A percentile compares a stretch with the other conserved stretches of the same genome.
These are phyloP conservation scores for Fusarium pseudocircinatum DNA, from an alignment of 2,329 filamentous ascomycete genomes.

Conservation along the genomic window DNA sequence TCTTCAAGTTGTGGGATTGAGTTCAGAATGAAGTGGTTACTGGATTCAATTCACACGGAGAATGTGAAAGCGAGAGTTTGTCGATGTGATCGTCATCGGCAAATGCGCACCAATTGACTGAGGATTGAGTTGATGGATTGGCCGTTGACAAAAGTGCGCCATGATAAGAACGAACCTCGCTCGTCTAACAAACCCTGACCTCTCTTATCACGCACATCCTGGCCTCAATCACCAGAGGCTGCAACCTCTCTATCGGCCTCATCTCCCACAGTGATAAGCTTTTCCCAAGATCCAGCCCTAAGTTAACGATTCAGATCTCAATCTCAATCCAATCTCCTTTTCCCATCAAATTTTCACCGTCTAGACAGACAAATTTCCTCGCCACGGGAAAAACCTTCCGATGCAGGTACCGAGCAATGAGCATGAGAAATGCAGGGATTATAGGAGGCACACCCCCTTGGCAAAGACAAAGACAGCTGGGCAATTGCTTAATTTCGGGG, in stretches of 20 bases:
- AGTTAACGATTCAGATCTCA: not conserved
- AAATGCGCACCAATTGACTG: not conserved
- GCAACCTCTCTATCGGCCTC: not conserved
- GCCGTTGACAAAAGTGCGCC: not conserved
- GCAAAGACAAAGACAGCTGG: conserved; percentile 15
- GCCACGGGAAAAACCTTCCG: not conserved
- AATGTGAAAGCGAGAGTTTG: not conserved
- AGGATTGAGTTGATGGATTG: not conserved
- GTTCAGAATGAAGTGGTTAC: not conserved
- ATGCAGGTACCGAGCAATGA: conserved; percentile 15
- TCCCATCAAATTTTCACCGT: not conserved
- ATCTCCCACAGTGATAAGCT: conserved; percentile 5
- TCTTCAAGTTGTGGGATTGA: not conserved
- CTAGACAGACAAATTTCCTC: not conserved
- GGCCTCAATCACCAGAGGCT: not conserved
- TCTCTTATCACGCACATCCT: not conserved
- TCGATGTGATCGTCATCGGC: not conserved
- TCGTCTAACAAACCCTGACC: not conserved
- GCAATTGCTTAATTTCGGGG: conserved; percentile 26
- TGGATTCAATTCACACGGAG: not conserved
- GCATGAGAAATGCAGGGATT: not conserved
- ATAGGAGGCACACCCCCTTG: not conserved
- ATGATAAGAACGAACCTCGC: not conserved
- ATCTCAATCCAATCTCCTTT: not conserved
- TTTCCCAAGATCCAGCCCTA: not conserved